phyloP scores from a whole-genome alignment of 441 rosid species.

The Gossypium trilobum region DNA sequence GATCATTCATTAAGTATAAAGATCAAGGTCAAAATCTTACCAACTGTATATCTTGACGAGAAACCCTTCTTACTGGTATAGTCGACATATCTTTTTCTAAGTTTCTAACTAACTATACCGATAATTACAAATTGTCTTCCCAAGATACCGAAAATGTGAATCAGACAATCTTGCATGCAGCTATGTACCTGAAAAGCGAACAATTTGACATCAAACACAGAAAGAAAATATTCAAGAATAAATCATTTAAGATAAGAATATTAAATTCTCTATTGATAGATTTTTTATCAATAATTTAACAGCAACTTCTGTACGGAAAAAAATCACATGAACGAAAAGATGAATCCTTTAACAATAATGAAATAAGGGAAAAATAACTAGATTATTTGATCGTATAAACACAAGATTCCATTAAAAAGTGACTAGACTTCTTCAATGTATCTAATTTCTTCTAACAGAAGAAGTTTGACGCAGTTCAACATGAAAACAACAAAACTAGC shows the following conservation, averaged over 20 bases:
- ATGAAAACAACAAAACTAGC: background rate
- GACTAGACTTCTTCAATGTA: background rate
- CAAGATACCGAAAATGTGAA: background rate
- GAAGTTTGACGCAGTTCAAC: background rate
- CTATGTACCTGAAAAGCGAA: background rate
- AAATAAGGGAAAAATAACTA: background rate
- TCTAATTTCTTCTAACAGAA: conserved; percentile 7
- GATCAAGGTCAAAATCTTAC: conserved; percentile 29
- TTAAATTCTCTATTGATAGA: background rate
- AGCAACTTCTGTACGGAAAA: background rate
- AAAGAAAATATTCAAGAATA: background rate
- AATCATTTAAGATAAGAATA: background rate
- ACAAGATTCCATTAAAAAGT: background rate
- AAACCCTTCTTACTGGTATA: conserved; percentile 63
- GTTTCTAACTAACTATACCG: background rate
- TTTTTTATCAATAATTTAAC: background rate
- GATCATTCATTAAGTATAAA: background rate
- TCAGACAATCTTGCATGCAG: background rate
- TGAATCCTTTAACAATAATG: background rate
- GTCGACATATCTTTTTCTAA: conserved; percentile 44
- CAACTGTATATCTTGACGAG: conserved; percentile 73
- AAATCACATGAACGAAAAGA: background rate
- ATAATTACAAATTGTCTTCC: background rate
- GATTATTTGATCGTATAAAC: background rate
- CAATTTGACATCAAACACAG: background rate